Percentiles rank a stretch among this genome's conserved stretches.
phyloP scores from a whole-genome alignment of 306 rosid species.

The Fragaria nilgerrensis region DNA sequence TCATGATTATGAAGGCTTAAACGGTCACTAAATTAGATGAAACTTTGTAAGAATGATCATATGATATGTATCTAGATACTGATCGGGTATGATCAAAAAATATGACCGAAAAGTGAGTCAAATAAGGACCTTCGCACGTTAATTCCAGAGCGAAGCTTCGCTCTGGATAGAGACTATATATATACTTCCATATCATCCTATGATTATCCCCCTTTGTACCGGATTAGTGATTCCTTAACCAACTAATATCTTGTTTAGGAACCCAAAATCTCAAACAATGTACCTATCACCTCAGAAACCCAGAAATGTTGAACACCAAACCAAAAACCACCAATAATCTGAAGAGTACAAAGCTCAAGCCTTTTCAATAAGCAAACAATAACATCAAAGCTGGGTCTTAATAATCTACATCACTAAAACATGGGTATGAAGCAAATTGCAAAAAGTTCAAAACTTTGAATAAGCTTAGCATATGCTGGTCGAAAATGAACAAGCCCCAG shows the following conservation, averaged over 20 bases:
- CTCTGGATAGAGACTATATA: too few relatives aligned
- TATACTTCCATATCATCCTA: too few relatives aligned
- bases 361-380: conserved; percentile 21
- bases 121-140: too few relatives aligned
- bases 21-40: too few relatives aligned
- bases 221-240: not conserved
- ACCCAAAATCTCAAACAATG: conserved; percentile 26
- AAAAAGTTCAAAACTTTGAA: conserved; percentile 30
- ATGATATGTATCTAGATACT: too few relatives aligned
- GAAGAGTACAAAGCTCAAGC: conserved; percentile 20
- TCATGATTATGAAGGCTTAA: too few relatives aligned
- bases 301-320: conserved; percentile 25
- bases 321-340: conserved; percentile 35
- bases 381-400: conserved; percentile 31
- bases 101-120: too few relatives aligned
- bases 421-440: conserved; percentile 34
- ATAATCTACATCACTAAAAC: conserved; percentile 28
- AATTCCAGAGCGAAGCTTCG: too few relatives aligned
- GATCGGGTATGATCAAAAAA: too few relatives aligned
- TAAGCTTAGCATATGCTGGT: conserved; percentile 30
- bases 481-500: too few relatives aligned
- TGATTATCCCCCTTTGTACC: too few relatives aligned
- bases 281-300: conserved; percentile 28
- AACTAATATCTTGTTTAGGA: conserved; percentile 16
- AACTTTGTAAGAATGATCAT: too few relatives aligned